phyloP scores from a whole-genome alignment of 495 filamentous ascomycete species.

The Aspergillus olivimuriae region DNA sequence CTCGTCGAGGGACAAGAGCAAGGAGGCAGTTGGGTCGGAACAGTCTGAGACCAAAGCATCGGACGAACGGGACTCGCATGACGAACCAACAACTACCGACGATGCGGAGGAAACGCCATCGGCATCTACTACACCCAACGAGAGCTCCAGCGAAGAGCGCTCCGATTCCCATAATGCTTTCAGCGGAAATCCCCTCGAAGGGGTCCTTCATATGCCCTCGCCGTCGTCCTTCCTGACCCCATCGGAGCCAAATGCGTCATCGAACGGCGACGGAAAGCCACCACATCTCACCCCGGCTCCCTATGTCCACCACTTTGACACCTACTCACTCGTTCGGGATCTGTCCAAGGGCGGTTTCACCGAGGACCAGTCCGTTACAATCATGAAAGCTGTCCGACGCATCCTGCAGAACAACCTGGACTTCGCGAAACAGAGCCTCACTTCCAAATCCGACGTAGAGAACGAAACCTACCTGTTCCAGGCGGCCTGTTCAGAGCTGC shows the following conservation, averaged over 20 bases:
- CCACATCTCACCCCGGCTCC: conserved; percentile 65
- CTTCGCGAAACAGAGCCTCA: conserved; percentile 65
- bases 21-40: conserved; percentile 10
- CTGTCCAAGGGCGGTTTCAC: conserved; percentile 65
- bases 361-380: conserved; percentile 59
- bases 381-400: conserved; percentile 82
- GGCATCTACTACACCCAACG: conserved; percentile 17
- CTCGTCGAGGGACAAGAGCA: background rate
- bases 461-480: conserved; percentile 92
- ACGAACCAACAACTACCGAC: conserved; percentile 13
- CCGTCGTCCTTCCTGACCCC: conserved; percentile 30
- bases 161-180: conserved; percentile 7
- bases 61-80: conserved; percentile 16
- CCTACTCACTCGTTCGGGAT: conserved; percentile 74
- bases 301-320: conserved; percentile 96
- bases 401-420: conserved; percentile 74
- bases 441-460: conserved; percentile 73
- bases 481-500: conserved; percentile 88
- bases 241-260: conserved; percentile 25
- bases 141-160: conserved; percentile 19
- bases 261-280: conserved; percentile 34
- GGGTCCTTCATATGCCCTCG: conserved; percentile 55
- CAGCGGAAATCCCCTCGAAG: conserved; percentile 52
- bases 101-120: conserved; percentile 12
- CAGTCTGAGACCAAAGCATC: conserved; percentile 10